Evolutionary conservation across 176 grass and related monocot species (phyloP), one percentile per base, ranked within the genome.

Genomic region (Panicum miliaceum): DNA sequence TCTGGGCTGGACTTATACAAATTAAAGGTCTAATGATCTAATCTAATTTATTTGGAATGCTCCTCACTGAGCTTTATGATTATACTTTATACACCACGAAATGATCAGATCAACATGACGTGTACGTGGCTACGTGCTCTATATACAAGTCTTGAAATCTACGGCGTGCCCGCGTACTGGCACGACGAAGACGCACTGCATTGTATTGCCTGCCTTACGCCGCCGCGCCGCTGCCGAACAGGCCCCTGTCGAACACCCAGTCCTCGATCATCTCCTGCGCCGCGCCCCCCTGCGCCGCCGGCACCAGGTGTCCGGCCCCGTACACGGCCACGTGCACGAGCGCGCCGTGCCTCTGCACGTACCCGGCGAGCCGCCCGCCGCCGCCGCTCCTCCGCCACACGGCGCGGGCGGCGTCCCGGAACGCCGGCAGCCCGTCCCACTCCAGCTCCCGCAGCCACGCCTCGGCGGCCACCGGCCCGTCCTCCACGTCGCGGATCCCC

Each of bases 181-280:
- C 29, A 32, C 29, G 29, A 32, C 29, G 29, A 32, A 32, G 29
- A 32, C 29, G 29, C 29, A 32, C 29, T 32, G 29, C 29, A 32
- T 32, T 32, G 29, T 32, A 32, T 32, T 32, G 29, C 29, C 29
- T 32, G 29, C 42, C 42, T 19, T 51, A 51, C 14, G 48, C 48
- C 13, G 48, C 48, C 3, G 13, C 48, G 48, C 3, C 13, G 48
- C 15, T 16, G 3, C 51, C 5, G 18, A 53, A 53, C 18, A 53
- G 4, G 16, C 52, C 52, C 5, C 7, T 20, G 52, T 20, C 19
- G 52, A 54, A 54, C 52, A 54, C 52, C 52, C 52, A 54, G 18
- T 54, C 52, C 72, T 88, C 86, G 35, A 92, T 92, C 90, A 91
- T 88, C 68, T 42, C 75, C 71, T 66, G 90, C 45, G 45, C 45